Percentiles rank a stretch among this genome's conserved stretches.
Evolutionary conservation across 2,329 filamentous ascomycete genomes (phyloP).

Genomic region (Colletotrichum eremochloae): DNA sequence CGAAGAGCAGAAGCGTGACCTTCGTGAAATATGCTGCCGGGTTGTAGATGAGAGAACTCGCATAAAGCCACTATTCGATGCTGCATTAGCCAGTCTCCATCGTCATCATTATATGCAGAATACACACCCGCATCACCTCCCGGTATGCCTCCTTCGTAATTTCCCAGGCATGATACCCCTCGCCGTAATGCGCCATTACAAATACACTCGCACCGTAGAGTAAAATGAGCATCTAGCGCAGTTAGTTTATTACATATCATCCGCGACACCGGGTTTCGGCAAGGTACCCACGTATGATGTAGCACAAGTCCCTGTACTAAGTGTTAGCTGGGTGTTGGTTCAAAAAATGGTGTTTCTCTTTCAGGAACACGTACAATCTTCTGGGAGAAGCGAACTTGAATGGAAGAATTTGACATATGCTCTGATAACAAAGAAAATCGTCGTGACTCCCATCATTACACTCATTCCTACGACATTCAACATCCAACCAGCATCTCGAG

Average conservation of each 20-base stretch:
- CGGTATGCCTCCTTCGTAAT: constrained; percentile 40
- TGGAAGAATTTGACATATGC: constrained; percentile 42
- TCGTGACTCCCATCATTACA: constrained; percentile 40
- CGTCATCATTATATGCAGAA: no score
- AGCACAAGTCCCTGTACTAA: constrained; percentile 29
- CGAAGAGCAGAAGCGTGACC: constrained; percentile 50
- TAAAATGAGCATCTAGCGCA: background rate
- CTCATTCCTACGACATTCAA: constrained; percentile 40
- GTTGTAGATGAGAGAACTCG: constrained; percentile 48
- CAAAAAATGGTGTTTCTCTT: background rate
- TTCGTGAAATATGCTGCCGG: constrained; percentile 50
- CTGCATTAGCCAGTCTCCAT: background rate
- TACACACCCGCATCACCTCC: constrained; percentile 42
- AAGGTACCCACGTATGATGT: constrained; percentile 30
- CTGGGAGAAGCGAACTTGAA: constrained; percentile 15
- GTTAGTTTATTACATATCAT: background rate
- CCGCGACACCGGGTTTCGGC: background rate
- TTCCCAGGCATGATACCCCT: constrained; percentile 46
- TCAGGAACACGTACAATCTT: constrained; percentile 26
- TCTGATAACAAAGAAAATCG: constrained; percentile 40
- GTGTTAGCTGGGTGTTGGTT: constrained; percentile 2
- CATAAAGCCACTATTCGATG: constrained; percentile 46
- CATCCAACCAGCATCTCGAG: constrained; percentile 37
- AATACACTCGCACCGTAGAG: constrained; percentile 28
- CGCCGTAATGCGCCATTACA: constrained; percentile 45